These are phyloP conservation scores for Singerocomus rubriflavus DNA, from an alignment of 1,284 basidiomycete genomes.

Conservation along the genomic window DNA sequence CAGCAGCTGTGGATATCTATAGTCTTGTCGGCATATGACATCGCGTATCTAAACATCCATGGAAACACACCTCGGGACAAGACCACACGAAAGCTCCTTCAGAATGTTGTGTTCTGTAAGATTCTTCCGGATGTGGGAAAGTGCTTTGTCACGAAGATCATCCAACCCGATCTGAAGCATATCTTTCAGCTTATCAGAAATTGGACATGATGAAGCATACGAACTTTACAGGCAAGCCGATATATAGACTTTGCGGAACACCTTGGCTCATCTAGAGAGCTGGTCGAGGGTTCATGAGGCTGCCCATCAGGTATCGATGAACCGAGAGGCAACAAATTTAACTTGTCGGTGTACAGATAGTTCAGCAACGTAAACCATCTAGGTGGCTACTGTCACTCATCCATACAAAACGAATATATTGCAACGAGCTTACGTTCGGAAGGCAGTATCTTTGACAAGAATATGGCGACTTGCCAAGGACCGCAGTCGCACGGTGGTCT, in stretches of 20 bases:
- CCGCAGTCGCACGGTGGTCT: background rate
- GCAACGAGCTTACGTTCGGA: slow-evolving; percentile 10
- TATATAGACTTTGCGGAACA: slow-evolving; percentile 33
- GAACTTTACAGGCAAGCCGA: slow-evolving; percentile 26
- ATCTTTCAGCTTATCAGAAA: too few species aligned
- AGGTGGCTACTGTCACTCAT: too few species aligned
- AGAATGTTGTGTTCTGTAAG: slow-evolving; percentile 28
- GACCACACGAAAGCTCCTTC: slow-evolving; percentile 21
- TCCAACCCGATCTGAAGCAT: too few species aligned
- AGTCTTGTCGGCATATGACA: background rate
- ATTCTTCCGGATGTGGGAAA: slow-evolving; percentile 2
- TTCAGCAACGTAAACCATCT: slow-evolving; percentile 29
- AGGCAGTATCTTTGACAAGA: slow-evolving; percentile 24
- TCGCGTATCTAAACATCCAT: background rate
- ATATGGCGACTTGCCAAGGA: slow-evolving; percentile 11
- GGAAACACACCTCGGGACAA: slow-evolving; percentile 19
- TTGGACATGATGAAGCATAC: background rate
- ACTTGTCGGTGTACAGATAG: slow-evolving; percentile 26
- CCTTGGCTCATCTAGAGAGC: slow-evolving; percentile 6
- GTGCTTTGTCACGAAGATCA: too few species aligned
- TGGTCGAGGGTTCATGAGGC: background rate
- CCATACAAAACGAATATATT: too few species aligned
- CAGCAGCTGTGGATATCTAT: slow-evolving; percentile 19
- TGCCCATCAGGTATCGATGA: background rate
- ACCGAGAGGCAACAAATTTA: slow-evolving; percentile 22